Conservation (phyloP, 495 filamentous ascomycete genomes). For the Annulohypoxylon moriforme region DNA sequence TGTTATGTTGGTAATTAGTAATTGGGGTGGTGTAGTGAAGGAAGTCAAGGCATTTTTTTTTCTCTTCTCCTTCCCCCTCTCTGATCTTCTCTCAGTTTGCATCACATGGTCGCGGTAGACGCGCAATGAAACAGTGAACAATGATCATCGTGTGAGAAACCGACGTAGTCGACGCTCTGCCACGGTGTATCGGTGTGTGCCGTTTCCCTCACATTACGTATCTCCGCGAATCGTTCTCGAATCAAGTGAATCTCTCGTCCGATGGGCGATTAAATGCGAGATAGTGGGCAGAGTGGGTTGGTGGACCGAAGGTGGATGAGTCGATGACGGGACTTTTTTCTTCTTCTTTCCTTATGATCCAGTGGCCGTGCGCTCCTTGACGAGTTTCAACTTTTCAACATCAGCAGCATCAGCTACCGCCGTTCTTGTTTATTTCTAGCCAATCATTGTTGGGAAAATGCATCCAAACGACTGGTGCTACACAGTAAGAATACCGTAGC, state of each 20-base stretch:
- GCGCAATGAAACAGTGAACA: slow-evolving; percentile 18
- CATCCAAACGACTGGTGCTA: slow-evolving; percentile 15
- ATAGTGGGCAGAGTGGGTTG: slow-evolving; percentile 8
- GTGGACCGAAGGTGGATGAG: slow-evolving; percentile 12
- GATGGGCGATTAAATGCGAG: slow-evolving; percentile 18
- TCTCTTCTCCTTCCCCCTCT: background rate
- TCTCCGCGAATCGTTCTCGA: slow-evolving; percentile 22
- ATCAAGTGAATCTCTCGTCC: slow-evolving; percentile 34
- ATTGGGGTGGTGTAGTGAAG: background rate
- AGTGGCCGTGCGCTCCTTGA: slow-evolving; percentile 38
- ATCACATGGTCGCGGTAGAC: slow-evolving; percentile 26
- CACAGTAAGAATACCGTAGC: slow-evolving; percentile 23
- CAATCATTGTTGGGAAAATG: slow-evolving; percentile 24
- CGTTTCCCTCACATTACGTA: slow-evolving; percentile 12
- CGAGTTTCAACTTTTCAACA: slow-evolving; percentile 35
- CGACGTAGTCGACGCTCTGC: too few species aligned
- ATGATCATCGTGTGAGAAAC: slow-evolving; percentile 30
- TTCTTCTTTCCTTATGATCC: slow-evolving; percentile 24
- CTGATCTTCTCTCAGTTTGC: slow-evolving; percentile 17
- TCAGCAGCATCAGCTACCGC: slow-evolving; percentile 40
- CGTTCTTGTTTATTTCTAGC: slow-evolving; percentile 23
- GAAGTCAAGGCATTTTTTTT: background rate
- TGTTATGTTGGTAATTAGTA: background rate
- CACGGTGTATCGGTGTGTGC: slow-evolving; percentile 12
- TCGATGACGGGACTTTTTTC: slow-evolving; percentile 33